Percentiles rank a stretch among this genome's conserved stretches.
Evolutionary conservation across 441 rosid species (phyloP).

Genomic region (Pelargonium citronellum): DNA sequence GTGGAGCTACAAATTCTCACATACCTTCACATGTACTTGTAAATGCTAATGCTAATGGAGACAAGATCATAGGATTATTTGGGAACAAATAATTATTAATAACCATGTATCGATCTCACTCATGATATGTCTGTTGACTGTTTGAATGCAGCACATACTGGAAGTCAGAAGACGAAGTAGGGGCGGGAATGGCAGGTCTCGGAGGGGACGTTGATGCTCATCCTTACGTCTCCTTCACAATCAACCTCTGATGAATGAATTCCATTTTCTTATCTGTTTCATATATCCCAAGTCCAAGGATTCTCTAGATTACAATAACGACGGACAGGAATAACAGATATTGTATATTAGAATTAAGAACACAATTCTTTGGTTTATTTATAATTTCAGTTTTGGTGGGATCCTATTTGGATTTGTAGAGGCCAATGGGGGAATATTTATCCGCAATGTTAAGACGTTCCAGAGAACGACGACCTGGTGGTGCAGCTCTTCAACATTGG

Average conservation of each 20-base stretch:
- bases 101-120: too few species aligned
- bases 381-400: neutral
- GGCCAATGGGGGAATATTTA: neutral
- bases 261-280: conserved; percentile 2
- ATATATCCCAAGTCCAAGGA: conserved; percentile 16
- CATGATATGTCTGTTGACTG: neutral
- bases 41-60: too few species aligned
- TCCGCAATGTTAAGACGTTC: neutral
- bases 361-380: neutral
- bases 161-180: conserved; percentile 80
- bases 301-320: conserved; percentile 28
- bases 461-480: too few species aligned
- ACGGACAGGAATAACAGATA: conserved; percentile 19
- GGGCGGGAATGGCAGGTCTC: conserved; percentile 64
- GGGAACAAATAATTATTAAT: too few species aligned
- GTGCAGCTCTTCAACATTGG: too few species aligned
- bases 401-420: neutral
- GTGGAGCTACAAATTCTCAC: neutral
- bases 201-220: conserved; percentile 78
- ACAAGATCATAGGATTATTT: too few species aligned
- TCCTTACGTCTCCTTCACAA: conserved; percentile 75
- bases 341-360: neutral
- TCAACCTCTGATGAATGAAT: conserved; percentile 43
- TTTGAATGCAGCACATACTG: conserved; percentile 71
- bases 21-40: neutral